Evolutionary conservation across 176 grass and related monocot genomes (phyloP).

Genomic region (Carex cristatella): DNA sequence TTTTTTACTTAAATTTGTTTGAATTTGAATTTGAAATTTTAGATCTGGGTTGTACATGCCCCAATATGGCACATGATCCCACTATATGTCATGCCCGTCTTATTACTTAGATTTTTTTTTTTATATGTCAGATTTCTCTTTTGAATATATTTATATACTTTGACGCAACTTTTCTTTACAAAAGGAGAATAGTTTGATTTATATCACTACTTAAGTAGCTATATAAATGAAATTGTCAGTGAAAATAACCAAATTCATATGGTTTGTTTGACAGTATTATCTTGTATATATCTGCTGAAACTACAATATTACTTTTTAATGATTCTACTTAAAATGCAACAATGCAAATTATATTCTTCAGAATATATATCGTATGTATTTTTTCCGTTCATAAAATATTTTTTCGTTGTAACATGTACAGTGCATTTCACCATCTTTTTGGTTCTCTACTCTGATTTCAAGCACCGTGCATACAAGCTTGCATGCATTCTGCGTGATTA

Average conservation of each 20-base stretch:
- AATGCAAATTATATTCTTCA: not conserved
- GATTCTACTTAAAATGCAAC: not conserved
- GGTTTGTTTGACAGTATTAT: not conserved
- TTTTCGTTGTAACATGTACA: not conserved
- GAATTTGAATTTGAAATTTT: conserved; percentile 2
- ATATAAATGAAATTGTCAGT: no score
- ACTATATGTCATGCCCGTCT: not conserved
- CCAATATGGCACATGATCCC: not conserved
- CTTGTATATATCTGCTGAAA: not conserved
- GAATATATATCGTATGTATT: not conserved
- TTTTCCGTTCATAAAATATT: not conserved
- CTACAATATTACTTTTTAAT: not conserved
- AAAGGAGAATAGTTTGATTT: not conserved
- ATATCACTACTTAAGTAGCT: no score
- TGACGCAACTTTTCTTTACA: not conserved
- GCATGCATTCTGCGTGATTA: not conserved
- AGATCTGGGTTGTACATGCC: not conserved
- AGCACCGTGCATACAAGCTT: not conserved
- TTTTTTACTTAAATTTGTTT: not conserved
- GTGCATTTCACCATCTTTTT: not conserved
- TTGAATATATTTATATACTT: not conserved
- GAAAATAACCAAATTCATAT: not conserved
- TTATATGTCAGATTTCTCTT: not conserved
- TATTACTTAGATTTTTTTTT: not conserved
- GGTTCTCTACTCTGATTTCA: not conserved